Evolutionary conservation across 2,329 filamentous ascomycete species (phyloP), one percentile per base, ranked within the genome.

Genomic region (Ophiosphaerella herpotricha): DNA sequence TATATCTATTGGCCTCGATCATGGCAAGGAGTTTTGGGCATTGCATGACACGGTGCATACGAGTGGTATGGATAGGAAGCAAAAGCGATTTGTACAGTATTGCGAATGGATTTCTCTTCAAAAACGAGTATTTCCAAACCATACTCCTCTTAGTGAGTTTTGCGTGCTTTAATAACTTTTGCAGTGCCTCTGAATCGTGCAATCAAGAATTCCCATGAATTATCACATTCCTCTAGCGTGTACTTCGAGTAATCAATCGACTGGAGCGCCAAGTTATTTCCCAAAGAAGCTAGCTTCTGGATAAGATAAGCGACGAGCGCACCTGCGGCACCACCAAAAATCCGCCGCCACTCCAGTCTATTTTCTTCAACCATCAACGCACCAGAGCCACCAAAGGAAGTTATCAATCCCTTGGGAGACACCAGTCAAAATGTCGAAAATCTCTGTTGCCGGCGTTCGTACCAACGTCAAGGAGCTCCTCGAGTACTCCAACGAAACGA

Each of bases 381-480:
- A 58, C 64, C 70, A 70, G 71, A 73, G 67, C 67, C 61, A 72
- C 71, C 70, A 73, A 74, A 69, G 64, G 60, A 68, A 62, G 40
- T 44, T 52, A 56, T 37, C 41, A 54, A 66, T 69, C 66, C 77
- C 71, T 77, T 79, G 78, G 78, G 79, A 80, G 78, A 80, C 78
- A 73, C 63, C 56, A 52, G 54, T 55, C 71, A 49, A 79, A 66
- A 90, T 91, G 88, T 91, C 89, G 70, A 92, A 92, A 81, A 91
- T 91, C 81, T 89, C 88, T 86, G 85, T 81, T 76, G 90, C 91
- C 85, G 90, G 91, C 89, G 91, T 96, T 85, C 91, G 92, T 85
- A 83, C 85, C 78, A 93, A 97, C 83, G 90, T 97, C 78, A 82
- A 88, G 79, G 85, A 94, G 78, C 85, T 99, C 74, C 89, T 99